phyloP scores from a whole-genome alignment of 176 grass and related monocot genomes.

The Bromus sterilis region DNA sequence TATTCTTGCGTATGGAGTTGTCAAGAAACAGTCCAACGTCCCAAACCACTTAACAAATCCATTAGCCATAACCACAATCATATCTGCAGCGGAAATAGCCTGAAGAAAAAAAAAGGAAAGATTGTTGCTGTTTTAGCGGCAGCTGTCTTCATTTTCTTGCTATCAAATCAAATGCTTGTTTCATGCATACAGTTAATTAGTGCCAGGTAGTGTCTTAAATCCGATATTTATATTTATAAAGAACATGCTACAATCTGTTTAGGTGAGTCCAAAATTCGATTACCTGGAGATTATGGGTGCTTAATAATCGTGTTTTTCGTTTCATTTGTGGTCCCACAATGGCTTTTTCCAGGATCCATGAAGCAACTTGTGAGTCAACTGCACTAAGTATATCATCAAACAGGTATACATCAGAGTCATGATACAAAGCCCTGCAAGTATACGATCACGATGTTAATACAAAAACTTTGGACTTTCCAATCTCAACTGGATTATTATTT shows the following conservation, averaged over 20 bases:
- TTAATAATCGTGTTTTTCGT: conserved; percentile 78
- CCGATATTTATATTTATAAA: neutral
- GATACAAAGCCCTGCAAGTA: conserved; percentile 77
- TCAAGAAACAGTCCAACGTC: conserved; percentile 48
- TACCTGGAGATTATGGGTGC: conserved; percentile 86
- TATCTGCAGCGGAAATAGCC: conserved; percentile 86
- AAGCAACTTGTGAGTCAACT: conserved; percentile 95
- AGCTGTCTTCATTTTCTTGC: neutral
- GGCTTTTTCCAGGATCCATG: conserved; percentile 62
- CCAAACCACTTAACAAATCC: conserved; percentile 71
- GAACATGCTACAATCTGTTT: neutral
- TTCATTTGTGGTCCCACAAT: conserved; percentile 57
- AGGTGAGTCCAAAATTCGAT: neutral
- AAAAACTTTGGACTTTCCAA: neutral
- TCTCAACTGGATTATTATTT: neutral
- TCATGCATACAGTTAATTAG: neutral
- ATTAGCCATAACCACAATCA: conserved; percentile 76
- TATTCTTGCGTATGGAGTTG: conserved; percentile 59
- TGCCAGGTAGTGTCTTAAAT: neutral
- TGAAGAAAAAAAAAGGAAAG: conserved; percentile 22
- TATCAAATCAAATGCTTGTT: neutral
- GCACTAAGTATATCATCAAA: conserved; percentile 94
- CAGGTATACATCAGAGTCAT: conserved; percentile 75
- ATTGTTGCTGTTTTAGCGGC: neutral
- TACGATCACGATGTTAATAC: conserved; percentile 17